phyloP scores from a whole-genome alignment of 768 basidiomycete genomes.

The Boletus pseudopeckii region DNA sequence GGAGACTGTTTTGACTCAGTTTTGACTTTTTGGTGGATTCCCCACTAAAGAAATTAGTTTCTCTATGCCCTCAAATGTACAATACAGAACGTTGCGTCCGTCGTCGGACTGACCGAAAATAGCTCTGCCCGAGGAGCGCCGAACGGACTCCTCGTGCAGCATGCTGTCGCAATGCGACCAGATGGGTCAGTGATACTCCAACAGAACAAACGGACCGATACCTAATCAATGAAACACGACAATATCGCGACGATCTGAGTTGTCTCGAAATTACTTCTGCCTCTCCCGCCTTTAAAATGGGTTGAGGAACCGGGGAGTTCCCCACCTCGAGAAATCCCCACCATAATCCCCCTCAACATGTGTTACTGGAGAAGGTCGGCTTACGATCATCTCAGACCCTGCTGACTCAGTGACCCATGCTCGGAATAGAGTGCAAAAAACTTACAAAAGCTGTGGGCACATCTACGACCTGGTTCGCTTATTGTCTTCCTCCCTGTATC shows the following conservation, averaged over 20 bases:
- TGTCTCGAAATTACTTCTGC: constrained; percentile 18
- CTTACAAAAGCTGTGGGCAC: constrained; percentile 57
- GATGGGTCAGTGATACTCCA: constrained; percentile 21
- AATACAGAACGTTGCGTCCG: constrained; percentile 13
- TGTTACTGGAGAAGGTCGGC: constrained; percentile 70
- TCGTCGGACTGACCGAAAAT: constrained; percentile 23
- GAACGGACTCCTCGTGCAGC: constrained; percentile 25
- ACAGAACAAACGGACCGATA: constrained; percentile 20
- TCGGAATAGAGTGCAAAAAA: constrained; percentile 56
- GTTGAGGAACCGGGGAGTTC: not conserved
- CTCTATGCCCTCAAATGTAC: constrained; percentile 22
- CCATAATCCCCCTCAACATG: constrained; percentile 42
- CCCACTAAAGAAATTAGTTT: constrained; percentile 17
- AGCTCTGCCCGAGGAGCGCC: constrained; percentile 31
- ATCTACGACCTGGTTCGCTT: constrained; percentile 47
- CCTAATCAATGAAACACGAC: constrained; percentile 21
- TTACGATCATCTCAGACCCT: constrained; percentile 8
- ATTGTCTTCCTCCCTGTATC: constrained; percentile 11
- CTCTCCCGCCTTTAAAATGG: constrained; percentile 26
- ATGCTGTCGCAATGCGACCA: constrained; percentile 21
- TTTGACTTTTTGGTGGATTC: constrained; percentile 32
- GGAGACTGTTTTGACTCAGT: constrained; percentile 33
- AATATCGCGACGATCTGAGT: constrained; percentile 26
- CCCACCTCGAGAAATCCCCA: constrained; percentile 10
- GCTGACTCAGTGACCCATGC: constrained; percentile 8